Conservation (phyloP, 495 filamentous ascomycete species). For the Extremus antarcticus region DNA sequence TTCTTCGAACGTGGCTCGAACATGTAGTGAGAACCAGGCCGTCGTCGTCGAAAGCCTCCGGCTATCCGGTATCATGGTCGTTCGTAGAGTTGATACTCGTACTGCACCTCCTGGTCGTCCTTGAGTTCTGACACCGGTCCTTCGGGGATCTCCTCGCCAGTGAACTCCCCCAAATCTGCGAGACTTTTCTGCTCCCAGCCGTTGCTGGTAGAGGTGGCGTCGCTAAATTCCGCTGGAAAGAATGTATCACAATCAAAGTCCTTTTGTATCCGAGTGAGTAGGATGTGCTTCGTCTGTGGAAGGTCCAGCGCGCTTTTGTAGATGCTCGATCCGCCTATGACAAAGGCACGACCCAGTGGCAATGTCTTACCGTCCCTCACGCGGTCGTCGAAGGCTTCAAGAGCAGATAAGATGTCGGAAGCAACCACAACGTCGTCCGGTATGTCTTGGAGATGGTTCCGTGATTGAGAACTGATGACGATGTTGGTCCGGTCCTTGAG, state of each 20-base stretch:
- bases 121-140: slow-evolving; percentile 37
- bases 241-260: slow-evolving; percentile 83
- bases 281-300: slow-evolving; percentile 33
- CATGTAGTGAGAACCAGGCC: too few relatives aligned
- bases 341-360: slow-evolving; percentile 49
- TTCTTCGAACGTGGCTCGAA: too few relatives aligned
- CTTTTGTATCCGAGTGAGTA: slow-evolving; percentile 51
- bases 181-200: slow-evolving; percentile 42
- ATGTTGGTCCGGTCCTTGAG: slow-evolving; percentile 67
- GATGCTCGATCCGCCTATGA: slow-evolving; percentile 85
- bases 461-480: slow-evolving; percentile 51
- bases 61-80: slow-evolving; percentile 37
- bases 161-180: slow-evolving; percentile 43
- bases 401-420: slow-evolving; percentile 39
- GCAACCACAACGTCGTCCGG: slow-evolving; percentile 29
- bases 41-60: too few relatives aligned
- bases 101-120: slow-evolving; percentile 38
- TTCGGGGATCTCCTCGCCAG: slow-evolving; percentile 45
- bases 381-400: slow-evolving; percentile 35
- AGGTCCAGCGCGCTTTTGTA: slow-evolving; percentile 56
- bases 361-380: slow-evolving; percentile 14
- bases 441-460: slow-evolving; percentile 19
- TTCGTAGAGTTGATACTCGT: slow-evolving; percentile 46
- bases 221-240: slow-evolving; percentile 54
- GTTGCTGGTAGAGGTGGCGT: slow-evolving; percentile 16